A percentile compares a stretch with the other conserved stretches of the same genome.
phyloP scores from a whole-genome alignment of 805 yeast species.

The Ogataea naganishii region DNA sequence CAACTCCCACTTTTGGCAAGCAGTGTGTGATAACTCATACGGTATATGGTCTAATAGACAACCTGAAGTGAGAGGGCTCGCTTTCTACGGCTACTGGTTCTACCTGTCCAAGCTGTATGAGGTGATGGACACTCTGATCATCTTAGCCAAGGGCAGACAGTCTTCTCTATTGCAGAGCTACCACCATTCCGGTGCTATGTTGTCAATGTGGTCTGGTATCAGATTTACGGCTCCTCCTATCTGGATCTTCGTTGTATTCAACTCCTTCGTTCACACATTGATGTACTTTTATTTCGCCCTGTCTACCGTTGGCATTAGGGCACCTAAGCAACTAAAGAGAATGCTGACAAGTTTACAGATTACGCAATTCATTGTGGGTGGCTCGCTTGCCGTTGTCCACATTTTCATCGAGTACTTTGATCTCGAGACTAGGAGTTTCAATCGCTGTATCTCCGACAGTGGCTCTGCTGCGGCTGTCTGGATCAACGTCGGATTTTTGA shows the following conservation, averaged over 20 bases:
- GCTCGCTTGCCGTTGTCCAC: slow-evolving; percentile 57
- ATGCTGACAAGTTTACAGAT: slow-evolving; percentile 60
- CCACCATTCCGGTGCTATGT: slow-evolving; percentile 75
- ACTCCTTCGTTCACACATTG: slow-evolving; percentile 67
- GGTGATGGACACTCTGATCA: slow-evolving; percentile 59
- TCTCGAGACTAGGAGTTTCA: slow-evolving; percentile 29
- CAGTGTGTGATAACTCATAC: slow-evolving; percentile 49
- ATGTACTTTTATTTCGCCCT: slow-evolving; percentile 67
- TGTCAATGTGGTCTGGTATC: slow-evolving; percentile 76
- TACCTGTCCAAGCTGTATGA: slow-evolving; percentile 67
- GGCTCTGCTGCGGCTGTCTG: slow-evolving; percentile 56
- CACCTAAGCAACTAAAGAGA: slow-evolving; percentile 50
- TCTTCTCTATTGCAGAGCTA: slow-evolving; percentile 62
- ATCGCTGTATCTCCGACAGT: slow-evolving; percentile 44
- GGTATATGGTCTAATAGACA: slow-evolving; percentile 42
- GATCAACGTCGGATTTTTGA: slow-evolving; percentile 54
- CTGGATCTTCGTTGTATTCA: slow-evolving; percentile 74
- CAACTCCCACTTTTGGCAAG: slow-evolving; percentile 39
- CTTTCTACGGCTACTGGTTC: slow-evolving; percentile 56
- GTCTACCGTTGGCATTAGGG: slow-evolving; percentile 46
- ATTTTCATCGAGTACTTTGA: slow-evolving; percentile 54
- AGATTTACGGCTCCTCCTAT: slow-evolving; percentile 66
- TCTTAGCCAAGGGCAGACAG: slow-evolving; percentile 58
- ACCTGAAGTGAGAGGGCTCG: slow-evolving; percentile 32
- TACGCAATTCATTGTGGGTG: slow-evolving; percentile 61